These are phyloP conservation scores for Xylaria palmicola DNA, from an alignment of 495 filamentous ascomycete genomes.

Conservation along the genomic window DNA sequence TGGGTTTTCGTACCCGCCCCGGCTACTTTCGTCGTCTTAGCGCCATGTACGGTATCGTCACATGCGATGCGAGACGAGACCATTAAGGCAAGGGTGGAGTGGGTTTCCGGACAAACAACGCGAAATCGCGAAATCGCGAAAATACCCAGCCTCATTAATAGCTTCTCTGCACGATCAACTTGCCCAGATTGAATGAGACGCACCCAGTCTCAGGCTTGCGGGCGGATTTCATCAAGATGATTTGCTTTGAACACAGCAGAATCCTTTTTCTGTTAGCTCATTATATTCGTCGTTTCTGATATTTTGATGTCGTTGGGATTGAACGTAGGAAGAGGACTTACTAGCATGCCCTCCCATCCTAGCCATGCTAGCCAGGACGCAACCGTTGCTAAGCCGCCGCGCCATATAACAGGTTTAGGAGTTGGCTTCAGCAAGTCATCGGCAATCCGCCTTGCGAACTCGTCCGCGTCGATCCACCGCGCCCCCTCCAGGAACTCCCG, in stretches of 20 bases:
- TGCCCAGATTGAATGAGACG: too few relatives aligned
- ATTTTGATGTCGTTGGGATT: too few relatives aligned
- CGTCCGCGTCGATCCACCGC: slow-evolving; percentile 22
- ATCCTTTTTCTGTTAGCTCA: slow-evolving; percentile 37
- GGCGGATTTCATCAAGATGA: slow-evolving; percentile 29
- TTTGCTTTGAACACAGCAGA: slow-evolving; percentile 36
- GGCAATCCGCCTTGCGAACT: slow-evolving; percentile 31
- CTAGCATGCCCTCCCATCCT: slow-evolving; percentile 19
- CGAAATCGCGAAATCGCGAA: too few relatives aligned
- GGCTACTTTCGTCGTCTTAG: too few relatives aligned
- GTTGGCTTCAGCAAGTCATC: slow-evolving; percentile 27
- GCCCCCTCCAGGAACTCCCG: slow-evolving; percentile 22
- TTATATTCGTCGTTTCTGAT: slow-evolving; percentile 28
- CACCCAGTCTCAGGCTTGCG: too few relatives aligned
- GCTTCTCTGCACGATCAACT: too few relatives aligned
- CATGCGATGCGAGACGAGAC: too few relatives aligned
- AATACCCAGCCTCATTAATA: too few relatives aligned
- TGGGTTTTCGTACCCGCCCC: too few relatives aligned
- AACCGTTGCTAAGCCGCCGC: slow-evolving; percentile 25
- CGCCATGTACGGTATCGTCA: too few relatives aligned
- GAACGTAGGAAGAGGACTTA: neutral
- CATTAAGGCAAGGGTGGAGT: too few relatives aligned
- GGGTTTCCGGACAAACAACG: too few relatives aligned
- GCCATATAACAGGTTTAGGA: slow-evolving; percentile 33
- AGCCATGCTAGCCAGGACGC: slow-evolving; percentile 23